phyloP scores from a whole-genome alignment of 2,329 filamentous ascomycete genomes.

The Colletotrichum paranaense region DNA sequence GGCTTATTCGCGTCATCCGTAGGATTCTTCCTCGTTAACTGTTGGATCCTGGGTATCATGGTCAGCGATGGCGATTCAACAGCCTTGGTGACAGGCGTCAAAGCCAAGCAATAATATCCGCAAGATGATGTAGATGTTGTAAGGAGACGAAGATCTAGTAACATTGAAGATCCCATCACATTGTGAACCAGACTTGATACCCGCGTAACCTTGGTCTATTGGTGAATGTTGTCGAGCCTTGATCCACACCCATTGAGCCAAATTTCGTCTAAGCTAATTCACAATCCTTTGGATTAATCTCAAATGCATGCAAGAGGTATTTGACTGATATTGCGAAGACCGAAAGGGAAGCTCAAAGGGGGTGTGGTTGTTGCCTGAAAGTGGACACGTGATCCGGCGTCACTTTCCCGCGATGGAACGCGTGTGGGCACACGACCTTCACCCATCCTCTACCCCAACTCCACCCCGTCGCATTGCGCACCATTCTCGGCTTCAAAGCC shows the following conservation, averaged over 20 bases:
- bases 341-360: background rate
- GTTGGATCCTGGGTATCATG: conserved; percentile 86
- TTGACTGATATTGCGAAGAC: background rate
- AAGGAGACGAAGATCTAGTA: background rate
- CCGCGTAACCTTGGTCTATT: too few relatives aligned
- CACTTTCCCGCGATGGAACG: conserved; percentile 29
- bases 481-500: background rate
- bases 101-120: background rate
- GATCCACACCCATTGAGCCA: background rate
- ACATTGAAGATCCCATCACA: background rate
- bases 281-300: background rate
- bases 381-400: conserved; percentile 39
- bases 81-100: background rate
- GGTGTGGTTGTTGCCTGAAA: conserved; percentile 14
- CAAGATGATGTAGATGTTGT: background rate
- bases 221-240: too few relatives aligned
- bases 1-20: conserved; percentile 83
- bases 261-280: background rate
- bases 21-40: conserved; percentile 86
- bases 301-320: background rate
- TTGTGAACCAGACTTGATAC: background rate
- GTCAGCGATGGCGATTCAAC: conserved; percentile 69
- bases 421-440: conserved; percentile 16
- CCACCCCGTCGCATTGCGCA: conserved; percentile 3
- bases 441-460: conserved; percentile 26